Conservation (phyloP, 2,329 filamentous ascomycete species). For the Dendrostoma leiphaemia region DNA sequence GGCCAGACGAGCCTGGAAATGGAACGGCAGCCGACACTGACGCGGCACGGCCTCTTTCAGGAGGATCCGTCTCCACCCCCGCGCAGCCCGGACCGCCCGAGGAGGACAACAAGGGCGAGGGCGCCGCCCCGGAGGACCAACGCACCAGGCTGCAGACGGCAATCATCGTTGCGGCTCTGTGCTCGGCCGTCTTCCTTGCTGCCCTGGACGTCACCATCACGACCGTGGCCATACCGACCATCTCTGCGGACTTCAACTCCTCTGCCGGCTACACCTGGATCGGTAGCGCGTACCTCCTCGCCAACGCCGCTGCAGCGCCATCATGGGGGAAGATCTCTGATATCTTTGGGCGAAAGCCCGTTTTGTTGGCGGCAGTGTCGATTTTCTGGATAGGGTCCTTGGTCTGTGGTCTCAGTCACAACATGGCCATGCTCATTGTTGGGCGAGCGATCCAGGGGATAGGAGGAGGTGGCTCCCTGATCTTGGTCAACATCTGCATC, state of each 20-base stretch:
- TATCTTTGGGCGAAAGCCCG: slow-evolving; percentile 56
- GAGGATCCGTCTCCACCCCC: not conserved
- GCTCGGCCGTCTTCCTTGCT: slow-evolving; percentile 40
- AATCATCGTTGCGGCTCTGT: slow-evolving; percentile 38
- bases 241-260: slow-evolving; percentile 56
- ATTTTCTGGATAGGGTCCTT: slow-evolving; percentile 54
- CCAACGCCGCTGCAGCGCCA: slow-evolving; percentile 63
- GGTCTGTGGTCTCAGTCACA: slow-evolving; percentile 43
- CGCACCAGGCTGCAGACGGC: slow-evolving; percentile 30
- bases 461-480: slow-evolving; percentile 50
- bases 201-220: slow-evolving; percentile 57
- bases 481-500: slow-evolving; percentile 53
- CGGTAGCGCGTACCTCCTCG: slow-evolving; percentile 69
- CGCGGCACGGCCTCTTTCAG: not conserved
- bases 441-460: slow-evolving; percentile 49
- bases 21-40: not conserved
- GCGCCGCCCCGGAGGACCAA: slow-evolving; percentile 24
- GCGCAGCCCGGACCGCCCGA: not conserved
- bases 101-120: not conserved
- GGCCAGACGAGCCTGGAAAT: not conserved
- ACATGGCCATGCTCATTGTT: slow-evolving; percentile 46
- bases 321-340: slow-evolving; percentile 67
- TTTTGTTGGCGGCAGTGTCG: slow-evolving; percentile 44
- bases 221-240: slow-evolving; percentile 60
- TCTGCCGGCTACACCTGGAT: slow-evolving; percentile 75